These are phyloP conservation scores for Acanthamoeba rhysodes DNA, from an alignment of 208 protist species.

Conservation along the genomic window DNA sequence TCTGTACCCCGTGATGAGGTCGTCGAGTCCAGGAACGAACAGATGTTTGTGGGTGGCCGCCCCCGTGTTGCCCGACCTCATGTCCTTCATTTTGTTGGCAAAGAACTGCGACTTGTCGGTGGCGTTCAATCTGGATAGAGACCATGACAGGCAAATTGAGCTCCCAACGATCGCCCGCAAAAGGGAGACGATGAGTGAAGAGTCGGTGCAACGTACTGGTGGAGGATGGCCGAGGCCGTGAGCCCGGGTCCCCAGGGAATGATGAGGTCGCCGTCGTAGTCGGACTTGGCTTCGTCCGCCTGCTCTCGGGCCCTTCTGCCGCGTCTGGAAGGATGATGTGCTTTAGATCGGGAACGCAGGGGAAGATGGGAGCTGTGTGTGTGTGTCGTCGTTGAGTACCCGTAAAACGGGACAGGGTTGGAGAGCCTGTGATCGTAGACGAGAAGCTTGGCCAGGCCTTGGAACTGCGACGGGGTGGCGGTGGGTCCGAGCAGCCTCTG, in stretches of 20 bases:
- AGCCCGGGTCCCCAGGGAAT: constrained; percentile 69
- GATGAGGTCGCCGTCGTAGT: constrained; percentile 64
- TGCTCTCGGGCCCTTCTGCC: background rate
- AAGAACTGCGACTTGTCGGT: constrained; percentile 74
- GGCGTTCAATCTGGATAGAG: constrained; percentile 14
- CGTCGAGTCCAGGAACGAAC: constrained; percentile 55
- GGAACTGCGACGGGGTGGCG: constrained; percentile 65
- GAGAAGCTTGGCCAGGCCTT: constrained; percentile 68
- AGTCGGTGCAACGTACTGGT: background rate
- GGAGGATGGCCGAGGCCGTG: background rate
- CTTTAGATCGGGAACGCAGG: too few species aligned
- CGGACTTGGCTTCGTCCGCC: constrained; percentile 59
- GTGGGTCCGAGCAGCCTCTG: background rate
- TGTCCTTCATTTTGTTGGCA: constrained; percentile 51
- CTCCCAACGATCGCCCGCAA: too few species aligned
- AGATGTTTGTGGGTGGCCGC: constrained; percentile 33
- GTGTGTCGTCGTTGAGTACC: background rate
- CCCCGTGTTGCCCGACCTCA: background rate
- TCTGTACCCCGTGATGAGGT: constrained; percentile 15
- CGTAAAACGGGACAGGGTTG: constrained; percentile 57
- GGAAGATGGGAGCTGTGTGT: too few species aligned
- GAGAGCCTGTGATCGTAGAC: constrained; percentile 51
- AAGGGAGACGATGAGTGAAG: background rate
- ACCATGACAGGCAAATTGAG: too few species aligned
- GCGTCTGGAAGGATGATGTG: background rate